Percentiles rank a stretch among this genome's conserved stretches.
Evolutionary conservation across 345 rosid species (phyloP).

Genomic region (Acer yangbiense): DNA sequence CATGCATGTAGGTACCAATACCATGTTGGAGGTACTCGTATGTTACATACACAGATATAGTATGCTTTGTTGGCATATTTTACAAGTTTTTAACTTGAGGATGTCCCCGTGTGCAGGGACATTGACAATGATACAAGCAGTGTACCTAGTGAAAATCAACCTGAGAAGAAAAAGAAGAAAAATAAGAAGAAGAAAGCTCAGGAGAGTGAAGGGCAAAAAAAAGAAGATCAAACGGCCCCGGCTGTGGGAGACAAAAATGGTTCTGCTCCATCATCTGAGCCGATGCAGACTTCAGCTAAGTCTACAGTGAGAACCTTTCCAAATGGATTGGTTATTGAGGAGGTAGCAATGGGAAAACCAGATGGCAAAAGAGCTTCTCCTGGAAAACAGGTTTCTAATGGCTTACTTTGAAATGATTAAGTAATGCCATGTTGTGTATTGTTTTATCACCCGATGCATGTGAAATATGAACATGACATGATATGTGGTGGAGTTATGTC

Average conservation of each 20-base stretch:
- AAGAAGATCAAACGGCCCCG: constrained; percentile 32
- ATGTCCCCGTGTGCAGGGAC: constrained; percentile 32
- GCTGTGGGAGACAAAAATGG: constrained; percentile 32
- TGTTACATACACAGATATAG: not conserved
- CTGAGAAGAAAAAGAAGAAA: constrained; percentile 70
- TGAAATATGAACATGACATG: not conserved
- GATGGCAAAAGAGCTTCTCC: constrained; percentile 85
- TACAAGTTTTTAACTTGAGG: constrained; percentile 1
- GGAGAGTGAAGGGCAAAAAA: constrained; percentile 37
- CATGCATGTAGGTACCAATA: not conserved
- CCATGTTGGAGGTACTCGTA: not conserved
- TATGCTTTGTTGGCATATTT: not conserved
- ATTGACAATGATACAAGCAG: constrained; percentile 28
- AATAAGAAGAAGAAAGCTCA: constrained; percentile 59
- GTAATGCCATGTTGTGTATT: not conserved
- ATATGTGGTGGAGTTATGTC: not conserved
- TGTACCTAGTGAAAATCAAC: constrained; percentile 35
- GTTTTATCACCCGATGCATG: not conserved
- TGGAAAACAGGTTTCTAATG: constrained; percentile 61
- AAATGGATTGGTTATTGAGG: constrained; percentile 86
- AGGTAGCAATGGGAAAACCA: constrained; percentile 84
- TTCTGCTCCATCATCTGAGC: constrained; percentile 32
- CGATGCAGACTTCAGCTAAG: constrained; percentile 41
- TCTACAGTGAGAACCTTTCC: constrained; percentile 70
- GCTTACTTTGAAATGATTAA: not conserved